These are phyloP conservation scores for Penicillium sclerotiorum DNA, from an alignment of 2,329 filamentous ascomycete species.

Conservation along the genomic window DNA sequence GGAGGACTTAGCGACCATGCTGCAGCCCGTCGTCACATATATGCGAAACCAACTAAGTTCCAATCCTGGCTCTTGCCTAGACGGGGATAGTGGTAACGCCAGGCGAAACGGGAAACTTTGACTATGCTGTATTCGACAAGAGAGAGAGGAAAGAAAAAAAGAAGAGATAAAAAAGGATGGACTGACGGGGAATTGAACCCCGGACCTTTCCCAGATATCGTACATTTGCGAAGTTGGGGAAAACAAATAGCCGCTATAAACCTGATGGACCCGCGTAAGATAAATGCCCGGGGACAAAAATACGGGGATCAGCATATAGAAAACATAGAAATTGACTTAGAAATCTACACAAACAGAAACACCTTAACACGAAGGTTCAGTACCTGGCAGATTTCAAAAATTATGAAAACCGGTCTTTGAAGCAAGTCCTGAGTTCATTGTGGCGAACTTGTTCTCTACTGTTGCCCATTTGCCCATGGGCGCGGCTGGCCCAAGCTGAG, in stretches of 20 bases:
- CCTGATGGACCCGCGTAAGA: background rate
- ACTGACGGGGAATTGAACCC: conserved; percentile 51
- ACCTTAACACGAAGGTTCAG: too few relatives aligned
- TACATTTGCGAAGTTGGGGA: conserved; percentile 5
- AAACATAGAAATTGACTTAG: too few relatives aligned
- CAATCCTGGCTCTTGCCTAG: conserved; percentile 1
- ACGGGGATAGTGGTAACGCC: background rate
- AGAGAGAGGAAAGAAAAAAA: background rate
- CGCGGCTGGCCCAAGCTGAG: background rate
- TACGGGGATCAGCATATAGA: background rate
- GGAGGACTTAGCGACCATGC: too few relatives aligned
- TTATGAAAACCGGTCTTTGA: too few relatives aligned
- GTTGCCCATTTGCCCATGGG: background rate
- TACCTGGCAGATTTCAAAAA: too few relatives aligned
- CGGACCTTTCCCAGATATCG: conserved; percentile 22
- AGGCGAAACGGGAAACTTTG: background rate
- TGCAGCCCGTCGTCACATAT: too few relatives aligned
- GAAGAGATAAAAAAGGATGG: conserved; percentile 28
- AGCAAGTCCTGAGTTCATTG: background rate
- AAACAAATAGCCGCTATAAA: conserved; percentile 25
- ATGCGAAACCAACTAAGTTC: background rate
- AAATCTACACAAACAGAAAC: too few relatives aligned
- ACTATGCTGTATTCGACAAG: background rate
- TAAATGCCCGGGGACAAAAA: background rate
- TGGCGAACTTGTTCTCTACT: background rate